Conservation (phyloP, 2,329 filamentous ascomycete genomes). For the Curvularia sp. region DNA sequence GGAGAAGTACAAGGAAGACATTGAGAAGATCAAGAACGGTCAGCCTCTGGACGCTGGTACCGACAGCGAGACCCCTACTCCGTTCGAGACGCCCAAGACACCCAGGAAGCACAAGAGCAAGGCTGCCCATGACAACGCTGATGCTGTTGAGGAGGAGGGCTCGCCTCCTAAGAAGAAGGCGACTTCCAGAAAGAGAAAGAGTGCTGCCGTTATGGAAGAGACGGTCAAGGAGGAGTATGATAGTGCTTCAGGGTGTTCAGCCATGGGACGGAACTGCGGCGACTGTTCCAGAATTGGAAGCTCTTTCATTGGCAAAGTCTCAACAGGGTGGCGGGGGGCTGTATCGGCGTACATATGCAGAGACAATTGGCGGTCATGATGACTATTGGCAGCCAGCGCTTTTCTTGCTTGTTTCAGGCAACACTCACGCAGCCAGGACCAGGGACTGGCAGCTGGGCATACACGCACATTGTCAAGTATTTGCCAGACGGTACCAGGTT, state of each 20-base stretch:
- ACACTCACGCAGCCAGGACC: neutral
- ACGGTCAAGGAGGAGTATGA: conserved; percentile 3
- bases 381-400: neutral
- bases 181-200: conserved; percentile 23
- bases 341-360: conserved; percentile 2
- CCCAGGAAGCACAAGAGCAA: conserved; percentile 33
- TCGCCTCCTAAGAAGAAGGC: conserved; percentile 28
- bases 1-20: conserved; percentile 34
- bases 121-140: neutral
- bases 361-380: neutral
- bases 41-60: conserved; percentile 11
- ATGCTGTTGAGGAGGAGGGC: conserved; percentile 3
- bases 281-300: neutral
- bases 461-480: neutral
- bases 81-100: conserved; percentile 18
- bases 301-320: neutral
- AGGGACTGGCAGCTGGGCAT: neutral
- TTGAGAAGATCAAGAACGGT: conserved; percentile 30
- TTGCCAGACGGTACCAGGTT: neutral
- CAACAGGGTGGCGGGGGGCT: neutral
- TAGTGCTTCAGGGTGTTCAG: neutral
- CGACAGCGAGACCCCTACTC: conserved; percentile 5
- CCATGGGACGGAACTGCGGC: neutral
- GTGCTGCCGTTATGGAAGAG: conserved; percentile 6
- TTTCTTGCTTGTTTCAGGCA: conserved; percentile 5